A percentile compares a stretch with the other conserved stretches of the same genome.
phyloP scores from a whole-genome alignment of 768 basidiomycete species.

The Kwoniella sp. region DNA sequence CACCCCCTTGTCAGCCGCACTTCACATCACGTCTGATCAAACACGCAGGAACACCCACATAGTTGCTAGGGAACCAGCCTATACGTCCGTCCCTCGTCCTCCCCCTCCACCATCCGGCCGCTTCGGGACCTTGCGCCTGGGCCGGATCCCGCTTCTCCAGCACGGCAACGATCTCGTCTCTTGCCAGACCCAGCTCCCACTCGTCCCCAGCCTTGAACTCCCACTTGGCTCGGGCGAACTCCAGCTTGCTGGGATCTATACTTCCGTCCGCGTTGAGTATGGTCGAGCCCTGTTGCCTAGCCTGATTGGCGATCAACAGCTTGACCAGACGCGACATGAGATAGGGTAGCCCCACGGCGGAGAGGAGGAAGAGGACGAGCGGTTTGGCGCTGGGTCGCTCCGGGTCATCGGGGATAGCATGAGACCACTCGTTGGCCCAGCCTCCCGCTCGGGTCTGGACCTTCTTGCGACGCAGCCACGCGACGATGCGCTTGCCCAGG shows the following conservation, averaged over 20 bases:
- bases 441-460: slow-evolving; percentile 20
- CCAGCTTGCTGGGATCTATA: slow-evolving; percentile 68
- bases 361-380: slow-evolving; percentile 84
- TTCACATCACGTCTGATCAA: not conserved
- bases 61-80: slow-evolving; percentile 92
- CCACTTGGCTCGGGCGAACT: slow-evolving; percentile 78
- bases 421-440: slow-evolving; percentile 49
- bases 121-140: slow-evolving; percentile 63
- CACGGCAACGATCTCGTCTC: slow-evolving; percentile 90
- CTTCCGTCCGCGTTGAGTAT: slow-evolving; percentile 19
- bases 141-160: slow-evolving; percentile 75
- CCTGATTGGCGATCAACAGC: slow-evolving; percentile 58
- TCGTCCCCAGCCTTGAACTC: slow-evolving; percentile 69
- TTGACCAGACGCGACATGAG: slow-evolving; percentile 86
- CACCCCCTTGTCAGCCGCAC: not conserved
- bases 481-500: slow-evolving; percentile 43
- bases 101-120: slow-evolving; percentile 90
- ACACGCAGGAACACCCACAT: slow-evolving; percentile 55
- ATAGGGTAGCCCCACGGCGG: slow-evolving; percentile 87
- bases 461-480: slow-evolving; percentile 65
- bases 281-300: slow-evolving; percentile 20
- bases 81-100: slow-evolving; percentile 83
- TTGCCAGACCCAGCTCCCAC: slow-evolving; percentile 72
- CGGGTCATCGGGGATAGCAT: slow-evolving; percentile 14
- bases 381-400: slow-evolving; percentile 72